A percentile compares a stretch with the other conserved stretches of the same genome.
Evolutionary conservation across 2,329 filamentous ascomycete species (phyloP).

Genomic region (Sodiomyces alkalinus): DNA sequence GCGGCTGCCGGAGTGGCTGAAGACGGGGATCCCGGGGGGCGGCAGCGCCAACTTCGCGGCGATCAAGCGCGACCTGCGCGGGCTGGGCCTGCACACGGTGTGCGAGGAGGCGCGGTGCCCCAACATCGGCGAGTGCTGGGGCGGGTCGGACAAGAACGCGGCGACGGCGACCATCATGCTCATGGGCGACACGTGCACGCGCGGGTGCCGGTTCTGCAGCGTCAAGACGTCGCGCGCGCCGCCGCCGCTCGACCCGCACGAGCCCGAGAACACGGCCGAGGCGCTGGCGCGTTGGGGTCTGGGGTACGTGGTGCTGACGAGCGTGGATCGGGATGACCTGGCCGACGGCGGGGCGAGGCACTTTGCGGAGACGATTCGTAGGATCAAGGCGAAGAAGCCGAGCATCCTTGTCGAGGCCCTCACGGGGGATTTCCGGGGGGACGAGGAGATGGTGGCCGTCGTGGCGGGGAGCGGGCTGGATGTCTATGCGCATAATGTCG

Average conservation of each 20-base stretch:
- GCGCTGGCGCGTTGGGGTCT: slow-evolving; percentile 84
- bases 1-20: slow-evolving; percentile 83
- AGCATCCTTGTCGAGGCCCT: slow-evolving; percentile 68
- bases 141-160: slow-evolving; percentile 70
- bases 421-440: slow-evolving; percentile 76
- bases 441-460: slow-evolving; percentile 72
- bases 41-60: slow-evolving; percentile 75
- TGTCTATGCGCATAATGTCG: slow-evolving; percentile 93
- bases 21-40: slow-evolving; percentile 83
- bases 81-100: slow-evolving; percentile 82
- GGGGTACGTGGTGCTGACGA: slow-evolving; percentile 89
- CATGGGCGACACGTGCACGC: slow-evolving; percentile 96
- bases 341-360: slow-evolving; percentile 77
- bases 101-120: slow-evolving; percentile 96
- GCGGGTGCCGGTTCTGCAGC: slow-evolving; percentile 91
- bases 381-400: slow-evolving; percentile 75
- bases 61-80: slow-evolving; percentile 85
- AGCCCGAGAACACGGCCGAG: slow-evolving; percentile 93
- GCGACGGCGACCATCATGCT: slow-evolving; percentile 98
- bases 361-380: slow-evolving; percentile 85
- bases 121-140: slow-evolving; percentile 98
- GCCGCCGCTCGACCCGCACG: slow-evolving; percentile 77
- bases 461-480: slow-evolving; percentile 83
- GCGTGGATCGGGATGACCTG: slow-evolving; percentile 86
- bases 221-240: slow-evolving; percentile 76